Percentiles rank a stretch among this genome's conserved stretches.
Evolutionary conservation across 2,329 filamentous ascomycete genomes (phyloP).

Genomic region (Botryosphaeria dothidea): DNA sequence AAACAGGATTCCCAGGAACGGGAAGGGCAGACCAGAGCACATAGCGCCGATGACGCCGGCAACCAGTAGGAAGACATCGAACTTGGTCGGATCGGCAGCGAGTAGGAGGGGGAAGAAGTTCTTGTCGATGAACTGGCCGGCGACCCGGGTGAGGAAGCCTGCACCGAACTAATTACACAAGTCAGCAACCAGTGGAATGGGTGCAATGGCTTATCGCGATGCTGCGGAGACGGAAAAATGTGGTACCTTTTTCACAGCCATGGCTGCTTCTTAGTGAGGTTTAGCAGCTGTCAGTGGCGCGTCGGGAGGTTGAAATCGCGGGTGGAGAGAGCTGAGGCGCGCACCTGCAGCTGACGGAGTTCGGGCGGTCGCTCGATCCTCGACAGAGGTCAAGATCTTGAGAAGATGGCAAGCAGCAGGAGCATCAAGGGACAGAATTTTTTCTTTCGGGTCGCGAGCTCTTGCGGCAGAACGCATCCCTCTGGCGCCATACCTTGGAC

Average conservation of each 20-base stretch:
- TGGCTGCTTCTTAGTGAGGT: background rate
- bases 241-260: background rate
- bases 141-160: background rate
- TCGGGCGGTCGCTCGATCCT: background rate
- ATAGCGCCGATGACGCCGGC: constrained; percentile 1
- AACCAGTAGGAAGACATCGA: constrained; percentile 1
- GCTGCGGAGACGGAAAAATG: background rate
- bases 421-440: background rate
- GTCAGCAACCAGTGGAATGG: background rate
- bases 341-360: background rate
- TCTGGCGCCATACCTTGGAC: background rate
- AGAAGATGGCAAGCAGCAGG: background rate
- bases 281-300: background rate
- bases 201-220: background rate
- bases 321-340: background rate
- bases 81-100: background rate
- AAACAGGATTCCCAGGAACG: constrained; percentile 13
- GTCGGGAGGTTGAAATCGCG: background rate
- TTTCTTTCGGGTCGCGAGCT: background rate
- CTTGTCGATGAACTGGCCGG: constrained; percentile 6
- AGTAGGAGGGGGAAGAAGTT: constrained; percentile 14
- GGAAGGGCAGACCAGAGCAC: constrained; percentile 10
- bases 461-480: background rate
- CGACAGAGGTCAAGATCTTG: background rate
- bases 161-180: background rate